Conservation (phyloP, 257 asterid genomes). For the Craterostigma plantagineum region DNA sequence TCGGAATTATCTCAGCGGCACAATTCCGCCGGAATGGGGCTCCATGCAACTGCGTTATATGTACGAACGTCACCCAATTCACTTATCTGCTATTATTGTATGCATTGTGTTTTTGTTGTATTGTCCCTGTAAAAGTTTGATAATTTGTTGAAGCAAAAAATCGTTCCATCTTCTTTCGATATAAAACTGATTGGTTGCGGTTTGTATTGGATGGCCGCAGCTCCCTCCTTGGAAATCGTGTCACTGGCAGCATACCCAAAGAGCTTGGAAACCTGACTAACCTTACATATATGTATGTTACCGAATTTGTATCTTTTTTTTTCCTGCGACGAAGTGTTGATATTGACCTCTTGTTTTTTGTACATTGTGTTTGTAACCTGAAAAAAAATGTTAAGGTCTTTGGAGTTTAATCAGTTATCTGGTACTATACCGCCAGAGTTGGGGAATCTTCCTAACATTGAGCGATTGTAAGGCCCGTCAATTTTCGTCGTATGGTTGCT, state of each 20-base stretch:
- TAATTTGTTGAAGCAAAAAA: neutral
- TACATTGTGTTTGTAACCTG: neutral
- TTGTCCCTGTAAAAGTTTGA: too few species aligned
- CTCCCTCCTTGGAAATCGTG: conserved; percentile 36
- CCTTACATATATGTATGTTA: conserved; percentile 26
- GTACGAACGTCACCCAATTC: neutral
- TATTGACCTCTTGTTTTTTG: neutral
- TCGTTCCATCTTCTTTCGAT: too few species aligned
- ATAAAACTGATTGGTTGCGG: too few species aligned
- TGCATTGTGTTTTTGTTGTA: too few species aligned
- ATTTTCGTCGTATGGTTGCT: too few species aligned
- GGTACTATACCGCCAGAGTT: conserved; percentile 60
- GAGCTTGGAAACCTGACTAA: conserved; percentile 47
- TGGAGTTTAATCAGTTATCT: conserved; percentile 49
- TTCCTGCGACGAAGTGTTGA: neutral
- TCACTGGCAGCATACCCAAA: conserved; percentile 41
- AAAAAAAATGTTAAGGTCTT: conserved; percentile 12
- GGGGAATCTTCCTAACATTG: conserved; percentile 29
- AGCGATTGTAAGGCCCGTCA: conserved; percentile 27
- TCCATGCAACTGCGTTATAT: conserved; percentile 15
- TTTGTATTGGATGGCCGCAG: conserved; percentile 33
- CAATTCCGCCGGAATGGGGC: conserved; percentile 63
- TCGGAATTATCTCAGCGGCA: conserved; percentile 56
- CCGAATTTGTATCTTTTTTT: neutral
- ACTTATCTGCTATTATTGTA: neutral